Conservation (phyloP, 768 basidiomycete genomes). For the Lentinula raphanica region DNA sequence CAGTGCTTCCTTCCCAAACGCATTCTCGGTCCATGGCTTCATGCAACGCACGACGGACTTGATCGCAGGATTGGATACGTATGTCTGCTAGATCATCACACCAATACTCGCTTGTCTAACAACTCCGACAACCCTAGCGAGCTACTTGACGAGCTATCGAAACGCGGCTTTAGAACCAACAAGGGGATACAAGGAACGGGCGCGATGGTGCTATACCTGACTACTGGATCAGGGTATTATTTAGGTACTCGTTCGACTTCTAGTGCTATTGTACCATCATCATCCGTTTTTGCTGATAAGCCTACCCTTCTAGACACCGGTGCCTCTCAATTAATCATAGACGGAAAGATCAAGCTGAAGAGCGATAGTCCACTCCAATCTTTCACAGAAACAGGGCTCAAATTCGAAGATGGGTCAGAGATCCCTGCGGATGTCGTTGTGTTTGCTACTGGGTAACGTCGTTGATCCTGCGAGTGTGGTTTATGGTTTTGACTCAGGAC, state of each 20-base stretch:
- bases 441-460: conserved; percentile 51
- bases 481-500: neutral
- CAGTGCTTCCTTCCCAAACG: conserved; percentile 41
- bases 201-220: conserved; percentile 40
- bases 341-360: conserved; percentile 69
- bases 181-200: conserved; percentile 49
- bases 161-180: conserved; percentile 52
- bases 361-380: conserved; percentile 46
- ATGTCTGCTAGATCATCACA: conserved; percentile 9
- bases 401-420: conserved; percentile 43
- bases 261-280: too few relatives aligned
- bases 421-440: conserved; percentile 51
- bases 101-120: neutral
- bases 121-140: conserved; percentile 24
- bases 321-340: conserved; percentile 54
- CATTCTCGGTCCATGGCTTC: conserved; percentile 27
- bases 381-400: conserved; percentile 38
- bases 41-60: conserved; percentile 28
- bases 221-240: conserved; percentile 60
- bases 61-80: conserved; percentile 57
- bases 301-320: conserved; percentile 47
- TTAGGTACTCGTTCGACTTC: conserved; percentile 35
- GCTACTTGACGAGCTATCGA: conserved; percentile 49
- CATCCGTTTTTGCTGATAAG: too few relatives aligned
- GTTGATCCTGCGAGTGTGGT: neutral